Evolutionary conservation across 768 basidiomycete species (phyloP).

Genomic region (Cystofilobasidium ferigula): DNA sequence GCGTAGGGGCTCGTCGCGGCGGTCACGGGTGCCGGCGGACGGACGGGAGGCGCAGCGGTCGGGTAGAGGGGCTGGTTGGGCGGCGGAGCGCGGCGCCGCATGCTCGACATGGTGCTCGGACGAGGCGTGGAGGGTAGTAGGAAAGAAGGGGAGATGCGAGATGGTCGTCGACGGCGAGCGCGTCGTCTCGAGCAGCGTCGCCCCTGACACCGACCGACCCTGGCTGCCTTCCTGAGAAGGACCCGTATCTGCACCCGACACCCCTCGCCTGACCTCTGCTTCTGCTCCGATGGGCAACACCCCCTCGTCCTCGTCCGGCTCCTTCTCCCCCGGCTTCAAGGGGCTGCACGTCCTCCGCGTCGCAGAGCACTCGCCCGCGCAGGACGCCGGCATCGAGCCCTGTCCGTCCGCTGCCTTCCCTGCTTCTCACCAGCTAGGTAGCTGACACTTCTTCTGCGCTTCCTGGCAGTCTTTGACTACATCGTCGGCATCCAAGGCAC

Average conservation of each 20-base stretch:
- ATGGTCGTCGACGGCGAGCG: neutral
- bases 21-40: neutral
- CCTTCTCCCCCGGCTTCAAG: conserved; percentile 8
- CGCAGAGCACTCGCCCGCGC: conserved; percentile 77
- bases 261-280: neutral
- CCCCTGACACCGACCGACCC: neutral
- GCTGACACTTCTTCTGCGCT: neutral
- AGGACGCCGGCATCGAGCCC: conserved; percentile 69
- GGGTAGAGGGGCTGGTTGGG: conserved; percentile 10
- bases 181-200: neutral
- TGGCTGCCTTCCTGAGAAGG: neutral
- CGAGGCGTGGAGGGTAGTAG: neutral
- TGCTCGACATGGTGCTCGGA: neutral
- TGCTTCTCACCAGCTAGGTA: neutral
- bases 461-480: conserved; percentile 65
- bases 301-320: conserved; percentile 11
- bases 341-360: conserved; percentile 76
- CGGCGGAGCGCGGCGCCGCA: conserved; percentile 17
- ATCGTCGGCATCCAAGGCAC: conserved; percentile 80
- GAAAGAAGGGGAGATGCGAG: neutral
- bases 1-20: neutral
- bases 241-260: neutral
- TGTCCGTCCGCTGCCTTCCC: conserved; percentile 34
- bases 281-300: conserved; percentile 20
- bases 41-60: neutral